A percentile compares a stretch with the other conserved stretches of the same genome.
Conservation (phyloP, 805 yeast species). For the Kregervanrija fluxuum region DNA sequence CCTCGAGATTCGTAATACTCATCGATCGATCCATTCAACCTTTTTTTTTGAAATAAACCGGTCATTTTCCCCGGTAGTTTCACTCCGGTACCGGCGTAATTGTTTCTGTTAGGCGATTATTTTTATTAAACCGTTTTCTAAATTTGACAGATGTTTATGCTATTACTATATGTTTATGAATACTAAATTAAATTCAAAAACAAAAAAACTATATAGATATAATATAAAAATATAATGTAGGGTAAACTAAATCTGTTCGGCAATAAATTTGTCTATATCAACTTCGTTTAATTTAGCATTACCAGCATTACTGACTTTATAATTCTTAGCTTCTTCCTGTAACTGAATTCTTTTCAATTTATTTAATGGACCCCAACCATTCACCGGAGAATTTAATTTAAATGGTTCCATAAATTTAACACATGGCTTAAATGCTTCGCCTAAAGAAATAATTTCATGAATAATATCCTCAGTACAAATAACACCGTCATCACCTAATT, state of each 20-base stretch:
- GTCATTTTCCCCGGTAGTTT: too few relatives aligned
- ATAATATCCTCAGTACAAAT: constrained; percentile 78
- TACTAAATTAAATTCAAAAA: neutral
- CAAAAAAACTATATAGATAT: neutral
- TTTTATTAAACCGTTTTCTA: too few relatives aligned
- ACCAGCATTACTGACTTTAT: constrained; percentile 50
- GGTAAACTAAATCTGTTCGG: constrained; percentile 38
- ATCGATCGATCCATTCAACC: too few relatives aligned
- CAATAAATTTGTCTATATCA: constrained; percentile 64
- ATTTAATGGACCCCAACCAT: constrained; percentile 69
- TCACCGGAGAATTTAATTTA: constrained; percentile 58
- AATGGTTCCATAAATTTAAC: constrained; percentile 64
- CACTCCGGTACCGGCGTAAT: too few relatives aligned
- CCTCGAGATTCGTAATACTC: too few relatives aligned
- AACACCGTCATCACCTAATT: constrained; percentile 59
- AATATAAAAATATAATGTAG: neutral
- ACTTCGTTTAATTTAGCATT: constrained; percentile 61
- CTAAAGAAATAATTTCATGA: constrained; percentile 58
- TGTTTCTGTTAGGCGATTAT: too few relatives aligned
- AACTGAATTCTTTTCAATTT: constrained; percentile 58
- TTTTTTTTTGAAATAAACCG: too few relatives aligned
- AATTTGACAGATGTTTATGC: neutral
- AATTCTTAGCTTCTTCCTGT: constrained; percentile 41
- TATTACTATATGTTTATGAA: neutral
- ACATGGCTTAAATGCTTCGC: constrained; percentile 56